Conservation (phyloP, 345 rosid species). For the Eutrema japonicum region DNA sequence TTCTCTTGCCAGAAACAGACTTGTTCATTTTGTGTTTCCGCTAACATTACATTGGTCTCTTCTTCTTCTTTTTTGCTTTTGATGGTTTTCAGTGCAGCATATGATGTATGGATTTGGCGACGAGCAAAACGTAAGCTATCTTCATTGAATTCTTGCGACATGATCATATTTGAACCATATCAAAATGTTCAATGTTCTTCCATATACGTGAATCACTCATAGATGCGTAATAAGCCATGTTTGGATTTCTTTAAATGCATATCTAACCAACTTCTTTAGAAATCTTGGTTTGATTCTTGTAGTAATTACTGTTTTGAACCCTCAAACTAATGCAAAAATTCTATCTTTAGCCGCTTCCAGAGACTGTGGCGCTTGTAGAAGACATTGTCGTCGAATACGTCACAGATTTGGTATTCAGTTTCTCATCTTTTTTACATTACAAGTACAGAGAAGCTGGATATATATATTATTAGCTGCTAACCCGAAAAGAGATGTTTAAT, state of each 20-base stretch:
- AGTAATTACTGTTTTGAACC: no score
- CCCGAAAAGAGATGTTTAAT: background rate
- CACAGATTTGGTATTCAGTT: conserved; percentile 71
- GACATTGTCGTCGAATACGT: conserved; percentile 93
- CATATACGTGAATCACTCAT: background rate
- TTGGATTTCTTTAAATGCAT: no score
- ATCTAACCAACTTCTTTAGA: background rate
- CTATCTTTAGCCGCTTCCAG: conserved; percentile 80
- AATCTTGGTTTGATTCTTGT: background rate
- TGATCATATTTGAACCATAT: background rate
- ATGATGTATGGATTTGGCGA: conserved; percentile 98
- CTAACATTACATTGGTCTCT: background rate
- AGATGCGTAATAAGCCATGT: background rate
- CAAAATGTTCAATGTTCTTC: background rate
- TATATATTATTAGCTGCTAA: conserved; percentile 10
- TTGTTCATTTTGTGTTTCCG: conserved; percentile 1
- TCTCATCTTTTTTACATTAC: conserved; percentile 11
- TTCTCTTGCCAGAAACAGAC: background rate
- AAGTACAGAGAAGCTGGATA: background rate
- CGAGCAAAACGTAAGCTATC: conserved; percentile 71
- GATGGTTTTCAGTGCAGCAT: conserved; percentile 70
- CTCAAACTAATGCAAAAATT: background rate
- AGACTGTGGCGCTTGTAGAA: conserved; percentile 88
- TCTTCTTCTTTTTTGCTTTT: background rate
- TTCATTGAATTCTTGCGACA: background rate